Evolutionary conservation across 1,284 basidiomycete species (phyloP), one percentile per base, ranked within the genome.

Genomic region (Fereydounia khargensis): DNA sequence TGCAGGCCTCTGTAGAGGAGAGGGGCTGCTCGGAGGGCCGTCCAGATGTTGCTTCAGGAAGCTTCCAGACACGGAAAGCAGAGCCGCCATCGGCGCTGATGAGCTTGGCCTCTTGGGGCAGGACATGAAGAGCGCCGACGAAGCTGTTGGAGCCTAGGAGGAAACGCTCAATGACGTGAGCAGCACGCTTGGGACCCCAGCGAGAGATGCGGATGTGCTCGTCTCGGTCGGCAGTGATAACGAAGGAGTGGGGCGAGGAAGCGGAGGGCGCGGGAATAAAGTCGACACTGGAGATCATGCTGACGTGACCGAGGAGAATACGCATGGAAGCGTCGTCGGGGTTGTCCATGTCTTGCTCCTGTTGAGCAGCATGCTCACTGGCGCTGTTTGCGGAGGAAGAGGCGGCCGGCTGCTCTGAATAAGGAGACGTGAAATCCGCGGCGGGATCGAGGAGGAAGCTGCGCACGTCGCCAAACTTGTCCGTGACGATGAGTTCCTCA

Each of bases 121-220:
- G 24, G 17, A 65, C 47, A 2, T 47, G 43, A 3, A 72, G 47
- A 1, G 64, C 64, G 20, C 65, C 69, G 9, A 72, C 62, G 20
- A 64, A 70, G 27, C 52, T 48, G 20, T 41, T 32, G 9, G 67
- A 68, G 16, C 71, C 71, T 11, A 65, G 49, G 13, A 73, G 35
- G 51, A 57, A 73, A 33, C 62, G 53, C 32, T 68, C 56, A 19
- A 70, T 57, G 34, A 73, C 52, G 31, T 71, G 58, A 0, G 56
- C 65, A 11, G 61, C 43, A 5, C 65, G 62, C 28, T 47, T 42
- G 3, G 51, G 28, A 5, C 71, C 69, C 71, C 71, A 73, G 24
- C 71, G 52, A 8, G 71, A 73, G 21, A 73, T 54, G n/a, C 71
- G 60, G 21, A 73, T 72, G 46, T 73, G 71, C 47, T 72, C 71